These are phyloP conservation scores for Pleurotus cornucopiae DNA, from an alignment of 768 basidiomycete genomes.

Conservation along the genomic window DNA sequence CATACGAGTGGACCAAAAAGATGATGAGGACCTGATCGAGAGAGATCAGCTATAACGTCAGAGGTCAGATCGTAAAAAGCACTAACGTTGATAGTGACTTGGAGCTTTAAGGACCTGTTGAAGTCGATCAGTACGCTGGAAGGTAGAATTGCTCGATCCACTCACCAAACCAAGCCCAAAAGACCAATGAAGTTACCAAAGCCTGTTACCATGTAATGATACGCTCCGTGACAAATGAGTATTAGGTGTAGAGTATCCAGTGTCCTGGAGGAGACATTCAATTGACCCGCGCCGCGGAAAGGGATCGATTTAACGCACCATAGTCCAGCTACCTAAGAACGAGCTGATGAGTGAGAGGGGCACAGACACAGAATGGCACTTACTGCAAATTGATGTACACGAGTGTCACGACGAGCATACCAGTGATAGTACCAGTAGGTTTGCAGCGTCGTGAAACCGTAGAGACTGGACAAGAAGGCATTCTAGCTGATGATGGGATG, in stretches of 20 bases:
- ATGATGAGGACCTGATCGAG: conserved; percentile 33
- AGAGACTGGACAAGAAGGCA: conserved; percentile 22
- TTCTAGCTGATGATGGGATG: not conserved
- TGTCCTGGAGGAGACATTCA: conserved; percentile 16
- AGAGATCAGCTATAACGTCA: not conserved
- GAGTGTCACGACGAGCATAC: conserved; percentile 27
- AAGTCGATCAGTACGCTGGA: not conserved
- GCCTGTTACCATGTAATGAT: conserved; percentile 29
- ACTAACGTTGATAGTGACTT: conserved; percentile 38
- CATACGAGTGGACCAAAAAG: conserved; percentile 39
- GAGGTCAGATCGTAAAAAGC: not conserved
- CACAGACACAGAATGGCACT: conserved; percentile 9
- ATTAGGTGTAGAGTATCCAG: conserved; percentile 31
- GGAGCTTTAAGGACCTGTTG: conserved; percentile 25
- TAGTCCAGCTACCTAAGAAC: conserved; percentile 25
- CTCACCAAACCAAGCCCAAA: conserved; percentile 25
- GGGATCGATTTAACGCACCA: conserved; percentile 23
- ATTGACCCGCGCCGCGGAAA: not conserved
- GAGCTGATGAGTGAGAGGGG: not conserved
- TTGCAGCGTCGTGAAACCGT: conserved; percentile 35
- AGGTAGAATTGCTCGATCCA: not conserved
- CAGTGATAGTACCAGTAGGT: conserved; percentile 36
- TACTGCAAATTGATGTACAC: conserved; percentile 32
- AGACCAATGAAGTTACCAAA: conserved; percentile 28
- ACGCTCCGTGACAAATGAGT: conserved; percentile 29